Evolutionary conservation across 2,329 filamentous ascomycete species (phyloP).

Genomic region (Neonectria sp.): DNA sequence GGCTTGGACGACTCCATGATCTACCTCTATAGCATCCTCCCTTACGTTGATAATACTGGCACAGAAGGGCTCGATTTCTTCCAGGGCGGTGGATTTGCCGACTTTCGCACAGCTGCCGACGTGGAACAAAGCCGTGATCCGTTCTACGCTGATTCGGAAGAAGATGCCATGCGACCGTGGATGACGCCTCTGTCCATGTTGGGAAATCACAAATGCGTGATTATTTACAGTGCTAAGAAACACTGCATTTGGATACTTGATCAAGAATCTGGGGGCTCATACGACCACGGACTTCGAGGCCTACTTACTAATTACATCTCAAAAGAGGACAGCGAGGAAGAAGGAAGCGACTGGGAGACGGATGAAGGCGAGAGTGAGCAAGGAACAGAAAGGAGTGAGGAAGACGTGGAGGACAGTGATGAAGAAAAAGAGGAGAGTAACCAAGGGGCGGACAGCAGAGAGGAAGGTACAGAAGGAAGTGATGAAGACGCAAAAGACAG

Average conservation of each 20-base stretch:
- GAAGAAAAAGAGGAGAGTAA: too few species aligned
- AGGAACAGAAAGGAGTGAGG: too few species aligned
- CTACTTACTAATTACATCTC: too few species aligned
- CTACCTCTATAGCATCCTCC: slow-evolving; percentile 47
- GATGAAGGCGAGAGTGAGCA: too few species aligned
- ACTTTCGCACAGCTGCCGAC: slow-evolving; percentile 36
- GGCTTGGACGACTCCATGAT: slow-evolving; percentile 39
- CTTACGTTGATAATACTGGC: slow-evolving; percentile 35
- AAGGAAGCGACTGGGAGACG: too few species aligned
- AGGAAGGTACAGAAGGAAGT: too few species aligned
- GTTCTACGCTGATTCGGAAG: slow-evolving; percentile 32
- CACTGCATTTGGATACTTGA: slow-evolving; percentile 33
- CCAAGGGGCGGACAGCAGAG: too few species aligned
- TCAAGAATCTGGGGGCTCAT: neutral
- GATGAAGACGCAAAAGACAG: too few species aligned
- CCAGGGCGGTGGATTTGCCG: slow-evolving; percentile 35
- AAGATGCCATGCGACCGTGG: slow-evolving; percentile 47
- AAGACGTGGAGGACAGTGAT: too few species aligned
- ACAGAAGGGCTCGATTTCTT: slow-evolving; percentile 35
- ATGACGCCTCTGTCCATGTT: slow-evolving; percentile 41
- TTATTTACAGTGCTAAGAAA: slow-evolving; percentile 47
- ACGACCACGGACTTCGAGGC: neutral
- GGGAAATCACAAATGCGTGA: slow-evolving; percentile 43
- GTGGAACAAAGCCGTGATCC: slow-evolving; percentile 30
- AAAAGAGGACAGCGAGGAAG: too few species aligned